Base-by-base conservation (phyloP, 495 filamentous ascomycete species). In the Aspergillus bertholletiae region DNA sequence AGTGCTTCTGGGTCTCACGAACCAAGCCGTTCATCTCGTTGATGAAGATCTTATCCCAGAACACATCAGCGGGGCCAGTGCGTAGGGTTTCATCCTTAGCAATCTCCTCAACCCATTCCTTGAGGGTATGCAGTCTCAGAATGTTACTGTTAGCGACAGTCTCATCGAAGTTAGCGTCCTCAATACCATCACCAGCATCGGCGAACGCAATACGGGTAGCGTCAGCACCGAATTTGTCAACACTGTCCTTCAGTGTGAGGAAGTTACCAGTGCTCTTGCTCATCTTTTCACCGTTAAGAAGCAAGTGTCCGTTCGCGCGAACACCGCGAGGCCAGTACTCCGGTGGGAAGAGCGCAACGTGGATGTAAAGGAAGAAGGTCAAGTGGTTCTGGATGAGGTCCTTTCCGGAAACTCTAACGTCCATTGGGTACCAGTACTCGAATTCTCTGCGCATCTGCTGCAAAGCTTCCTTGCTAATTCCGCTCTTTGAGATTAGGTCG, bases 111-210 rank as follows among this genome's bases (percentile, higher is more conserved):
- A 88, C 89, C 94, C 94, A 97, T 64, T 95, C 87, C 72, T 88
- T 88, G 49, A 97, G 81, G 54, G 85, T 91, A 69, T 84, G 88
- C 27, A 97, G 80, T 60, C 90, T 82, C 53, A 97, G 79, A 62
- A 97, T 94, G 61, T 84, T 92, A 65, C 84, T 88, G 70, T 96
- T 91, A 37, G 93, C 93, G 24, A 96, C 92, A 57, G 85, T 81
- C 75, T 99, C 94, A 59, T 96, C 94, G 62, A 99, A 96, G 76
- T 99, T 99, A 51, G 94, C 93, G 74, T 98, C 94, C 54, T 91
- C 85, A 51, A 97, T 89, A 50, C 89, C 89, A 71, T 98, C 94
- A 61, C 94, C 94, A 17, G 90, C 91, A 73, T 98, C 94, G 27
- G 93, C 92, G 51, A 98, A 84, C 7, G 92, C 91, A 56, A 98